Base-by-base conservation (phyloP, 2,329 filamentous ascomycete genomes). In the Colletotrichum sp. region DNA sequence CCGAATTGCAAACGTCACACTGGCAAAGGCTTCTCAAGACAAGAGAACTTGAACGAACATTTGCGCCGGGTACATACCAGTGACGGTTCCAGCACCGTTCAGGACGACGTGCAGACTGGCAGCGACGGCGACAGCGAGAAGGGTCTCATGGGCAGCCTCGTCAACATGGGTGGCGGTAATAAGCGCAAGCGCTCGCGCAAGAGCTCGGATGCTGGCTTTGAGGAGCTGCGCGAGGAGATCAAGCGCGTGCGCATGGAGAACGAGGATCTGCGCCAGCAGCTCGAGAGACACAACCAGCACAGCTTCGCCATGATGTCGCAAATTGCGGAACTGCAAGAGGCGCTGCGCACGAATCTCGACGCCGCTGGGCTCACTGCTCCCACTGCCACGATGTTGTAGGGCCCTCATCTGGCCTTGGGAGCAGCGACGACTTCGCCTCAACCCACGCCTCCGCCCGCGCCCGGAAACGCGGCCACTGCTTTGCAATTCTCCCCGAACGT, bases 1-100 rank as follows among this genome's bases (percentile, higher is more conserved):
- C 84, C 88, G 48, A 95, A 95, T 82, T 98, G 96, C 89, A 98
- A 98, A 83, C 94, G 96, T 48, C 95, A 96, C 81, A 93, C 92
- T 1, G 96, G 95, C 77, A 95, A 95, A 80, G 96, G 96, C 26
- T 98, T 98, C 83, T 97, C 96, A 10, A 92, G 96, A 66, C 94
- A 96, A 81, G 96, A 98, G 85, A 98, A 98, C 80, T 89, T 98
- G 6, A 96, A 96, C 82, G 96, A 98, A 85, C 96, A 98, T 84
- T 88, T 98, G 21, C 94, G 96, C 24, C 93, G 96, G 30, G 95
- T 97, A n/a, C 96, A 98, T 83, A 93, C 90, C 56, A 88, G 89
- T 64, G 86, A 87, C 55, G 85, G 82, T 32, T 82, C 85, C 7
- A 85, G 78, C 61, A 80, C 81, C 5, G 80, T 82, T 64, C 82